phyloP scores from a whole-genome alignment of 75 land plant species.

The Pinus albicaulis region DNA sequence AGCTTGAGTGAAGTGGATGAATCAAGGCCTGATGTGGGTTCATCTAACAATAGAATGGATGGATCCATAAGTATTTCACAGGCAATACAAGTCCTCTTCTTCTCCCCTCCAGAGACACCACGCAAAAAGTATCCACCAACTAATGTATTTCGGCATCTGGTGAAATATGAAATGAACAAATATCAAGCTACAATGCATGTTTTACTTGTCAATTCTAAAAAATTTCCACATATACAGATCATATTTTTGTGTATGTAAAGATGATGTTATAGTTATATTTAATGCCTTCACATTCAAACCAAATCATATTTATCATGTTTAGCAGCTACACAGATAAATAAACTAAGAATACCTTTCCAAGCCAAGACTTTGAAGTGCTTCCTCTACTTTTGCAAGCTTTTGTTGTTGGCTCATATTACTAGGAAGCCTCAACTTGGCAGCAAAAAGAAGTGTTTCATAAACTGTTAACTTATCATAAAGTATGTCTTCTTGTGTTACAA shows the following conservation, averaged over 20 bases:
- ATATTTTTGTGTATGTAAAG: too few relatives aligned
- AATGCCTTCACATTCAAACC: too few relatives aligned
- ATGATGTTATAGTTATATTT: too few relatives aligned
- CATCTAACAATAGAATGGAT: conserved; percentile 44
- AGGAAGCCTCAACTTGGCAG: conserved; percentile 37
- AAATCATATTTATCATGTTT: neutral
- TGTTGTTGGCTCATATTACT: conserved; percentile 17
- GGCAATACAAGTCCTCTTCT: conserved; percentile 47
- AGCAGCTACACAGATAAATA: neutral
- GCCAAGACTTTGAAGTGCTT: conserved; percentile 27
- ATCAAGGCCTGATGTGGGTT: conserved; percentile 42
- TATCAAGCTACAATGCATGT: neutral
- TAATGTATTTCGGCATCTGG: conserved; percentile 28
- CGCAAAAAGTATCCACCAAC: conserved; percentile 41
- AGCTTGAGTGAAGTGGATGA: conserved; percentile 43
- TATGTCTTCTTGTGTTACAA: conserved; percentile 35
- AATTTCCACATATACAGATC: too few relatives aligned
- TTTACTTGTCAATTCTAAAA: too few relatives aligned
- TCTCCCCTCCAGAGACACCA: conserved; percentile 53
- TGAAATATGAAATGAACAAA: conserved; percentile 21
- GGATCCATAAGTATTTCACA: conserved; percentile 48
- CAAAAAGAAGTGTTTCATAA: conserved; percentile 26
- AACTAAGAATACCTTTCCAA: conserved; percentile 22
- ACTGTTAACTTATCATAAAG: conserved; percentile 35
- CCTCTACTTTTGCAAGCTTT: conserved; percentile 24